These are phyloP conservation scores for Xylariaceae sp. DNA, from an alignment of 2,329 filamentous ascomycete genomes.

Conservation along the genomic window DNA sequence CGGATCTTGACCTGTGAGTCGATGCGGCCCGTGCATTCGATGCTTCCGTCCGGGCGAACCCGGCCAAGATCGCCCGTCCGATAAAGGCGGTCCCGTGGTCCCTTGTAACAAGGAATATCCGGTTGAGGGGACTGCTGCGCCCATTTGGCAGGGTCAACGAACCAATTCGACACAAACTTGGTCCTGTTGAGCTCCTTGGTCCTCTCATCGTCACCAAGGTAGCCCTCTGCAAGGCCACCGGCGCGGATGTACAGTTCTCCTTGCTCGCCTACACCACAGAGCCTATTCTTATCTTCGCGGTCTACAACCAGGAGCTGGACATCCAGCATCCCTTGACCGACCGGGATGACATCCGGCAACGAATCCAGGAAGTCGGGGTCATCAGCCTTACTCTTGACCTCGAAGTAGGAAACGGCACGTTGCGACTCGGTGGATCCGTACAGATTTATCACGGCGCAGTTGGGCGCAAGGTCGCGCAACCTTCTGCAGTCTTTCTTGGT, in stretches of 20 bases:
- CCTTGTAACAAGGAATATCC: slow-evolving; percentile 73
- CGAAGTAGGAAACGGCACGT: slow-evolving; percentile 61
- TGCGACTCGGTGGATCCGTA: slow-evolving; percentile 73
- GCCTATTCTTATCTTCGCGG: slow-evolving; percentile 55
- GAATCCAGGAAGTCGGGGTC: slow-evolving; percentile 47
- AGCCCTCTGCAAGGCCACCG: slow-evolving; percentile 48
- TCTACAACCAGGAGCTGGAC: slow-evolving; percentile 85
- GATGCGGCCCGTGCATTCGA: slow-evolving; percentile 59
- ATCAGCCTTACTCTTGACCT: slow-evolving; percentile 61
- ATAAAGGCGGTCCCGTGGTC: slow-evolving; percentile 81
- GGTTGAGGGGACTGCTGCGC: slow-evolving; percentile 44
- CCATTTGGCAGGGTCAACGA: slow-evolving; percentile 69
- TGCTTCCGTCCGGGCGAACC: slow-evolving; percentile 18
- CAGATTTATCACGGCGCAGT: slow-evolving; percentile 73
- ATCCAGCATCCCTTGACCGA: slow-evolving; percentile 78
- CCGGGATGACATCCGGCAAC: slow-evolving; percentile 68
- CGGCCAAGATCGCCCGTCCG: slow-evolving; percentile 79
- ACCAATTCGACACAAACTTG: slow-evolving; percentile 84
- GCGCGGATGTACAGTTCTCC: slow-evolving; percentile 82
- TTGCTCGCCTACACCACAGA: slow-evolving; percentile 74
- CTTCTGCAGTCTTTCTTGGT: slow-evolving; percentile 76
- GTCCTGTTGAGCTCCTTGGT: slow-evolving; percentile 44
- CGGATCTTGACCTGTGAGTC: slow-evolving; percentile 94
- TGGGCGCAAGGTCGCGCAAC: slow-evolving; percentile 70
- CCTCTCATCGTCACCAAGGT: slow-evolving; percentile 53